Conservation (phyloP, 495 filamentous ascomycete species). For the Xylaria cubensis region DNA sequence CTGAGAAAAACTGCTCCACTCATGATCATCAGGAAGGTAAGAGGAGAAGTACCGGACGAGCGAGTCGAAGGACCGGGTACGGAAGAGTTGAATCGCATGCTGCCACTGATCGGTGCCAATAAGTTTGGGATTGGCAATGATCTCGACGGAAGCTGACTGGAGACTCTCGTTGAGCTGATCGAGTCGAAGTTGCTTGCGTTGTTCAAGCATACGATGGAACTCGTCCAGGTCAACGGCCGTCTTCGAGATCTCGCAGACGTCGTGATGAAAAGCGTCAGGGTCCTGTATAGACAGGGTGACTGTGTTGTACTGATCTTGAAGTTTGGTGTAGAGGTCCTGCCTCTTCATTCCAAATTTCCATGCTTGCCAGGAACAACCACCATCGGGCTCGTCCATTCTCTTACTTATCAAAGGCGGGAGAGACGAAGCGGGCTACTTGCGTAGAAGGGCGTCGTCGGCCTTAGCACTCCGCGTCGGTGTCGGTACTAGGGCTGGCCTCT, state of each 20-base stretch:
- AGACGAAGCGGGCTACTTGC: constrained; percentile 5
- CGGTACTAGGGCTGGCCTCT: not conserved
- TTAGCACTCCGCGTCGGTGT: constrained; percentile 4
- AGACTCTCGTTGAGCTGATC: constrained; percentile 54
- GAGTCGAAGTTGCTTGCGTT: constrained; percentile 55
- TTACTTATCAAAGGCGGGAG: constrained; percentile 25
- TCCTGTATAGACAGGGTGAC: constrained; percentile 42
- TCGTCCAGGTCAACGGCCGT: constrained; percentile 49
- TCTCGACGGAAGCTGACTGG: constrained; percentile 57
- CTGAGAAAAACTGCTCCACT: constrained; percentile 41
- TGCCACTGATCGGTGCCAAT: constrained; percentile 60
- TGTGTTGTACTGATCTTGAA: constrained; percentile 45
- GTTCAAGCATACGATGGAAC: constrained; percentile 52
- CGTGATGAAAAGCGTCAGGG: constrained; percentile 43
- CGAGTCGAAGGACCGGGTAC: constrained; percentile 58
- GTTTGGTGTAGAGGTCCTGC: constrained; percentile 43
- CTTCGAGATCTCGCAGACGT: constrained; percentile 52
- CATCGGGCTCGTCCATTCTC: constrained; percentile 56
- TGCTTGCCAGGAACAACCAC: constrained; percentile 53
- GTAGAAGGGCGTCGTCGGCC: constrained; percentile 24
- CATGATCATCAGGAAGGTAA: constrained; percentile 54
- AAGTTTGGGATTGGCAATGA: constrained; percentile 56
- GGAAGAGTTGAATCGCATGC: constrained; percentile 57
- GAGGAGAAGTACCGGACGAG: constrained; percentile 58
- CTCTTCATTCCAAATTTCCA: constrained; percentile 56